Conservation (phyloP, 2,329 filamentous ascomycete species). For the Diplodia corticola region DNA sequence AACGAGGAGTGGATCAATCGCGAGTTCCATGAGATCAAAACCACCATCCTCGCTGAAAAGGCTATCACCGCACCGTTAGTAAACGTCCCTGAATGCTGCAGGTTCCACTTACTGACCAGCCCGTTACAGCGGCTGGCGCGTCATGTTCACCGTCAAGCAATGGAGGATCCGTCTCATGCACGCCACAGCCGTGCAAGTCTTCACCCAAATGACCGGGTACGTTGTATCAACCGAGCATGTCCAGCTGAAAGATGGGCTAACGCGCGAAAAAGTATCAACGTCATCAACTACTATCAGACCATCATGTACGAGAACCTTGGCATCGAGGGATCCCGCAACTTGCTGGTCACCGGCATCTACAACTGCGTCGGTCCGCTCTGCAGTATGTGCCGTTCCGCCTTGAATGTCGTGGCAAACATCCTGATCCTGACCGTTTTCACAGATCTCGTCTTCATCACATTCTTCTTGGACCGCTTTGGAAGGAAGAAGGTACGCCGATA, state of each 20-base stretch:
- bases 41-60: slow-evolving; percentile 62
- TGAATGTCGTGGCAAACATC: not conserved
- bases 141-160: slow-evolving; percentile 59
- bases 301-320: slow-evolving; percentile 60
- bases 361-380: slow-evolving; percentile 59
- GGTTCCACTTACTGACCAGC: not conserved
- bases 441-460: slow-evolving; percentile 60
- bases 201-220: slow-evolving; percentile 64
- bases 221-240: not conserved
- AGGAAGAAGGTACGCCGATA: slow-evolving; percentile 9
- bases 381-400: slow-evolving; percentile 28
- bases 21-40: slow-evolving; percentile 62
- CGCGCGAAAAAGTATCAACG: slow-evolving; percentile 43
- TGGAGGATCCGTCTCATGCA: slow-evolving; percentile 65
- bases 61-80: slow-evolving; percentile 48
- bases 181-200: slow-evolving; percentile 63
- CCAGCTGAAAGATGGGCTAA: not conserved
- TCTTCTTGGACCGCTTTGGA: slow-evolving; percentile 55
- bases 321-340: slow-evolving; percentile 54
- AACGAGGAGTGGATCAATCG: slow-evolving; percentile 60
- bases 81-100: not conserved
- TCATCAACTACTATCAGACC: slow-evolving; percentile 64
- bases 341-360: slow-evolving; percentile 62
- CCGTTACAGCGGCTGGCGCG: slow-evolving; percentile 47
- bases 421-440: not conserved